Conservation (phyloP, 1,284 basidiomycete genomes). For the Trametes hirsuta region DNA sequence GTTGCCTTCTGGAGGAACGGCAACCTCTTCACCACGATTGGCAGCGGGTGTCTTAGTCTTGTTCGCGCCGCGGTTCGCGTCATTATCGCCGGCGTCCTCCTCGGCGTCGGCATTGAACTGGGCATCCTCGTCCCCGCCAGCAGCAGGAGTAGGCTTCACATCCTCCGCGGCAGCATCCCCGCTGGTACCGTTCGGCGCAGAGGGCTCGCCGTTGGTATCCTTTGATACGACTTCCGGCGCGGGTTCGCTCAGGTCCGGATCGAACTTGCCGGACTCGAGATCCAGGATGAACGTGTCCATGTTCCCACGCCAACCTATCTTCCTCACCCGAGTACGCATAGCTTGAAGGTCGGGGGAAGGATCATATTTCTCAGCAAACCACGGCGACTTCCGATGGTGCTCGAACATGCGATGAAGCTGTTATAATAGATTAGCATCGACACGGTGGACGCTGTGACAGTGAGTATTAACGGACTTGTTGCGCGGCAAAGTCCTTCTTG, state of each 20-base stretch:
- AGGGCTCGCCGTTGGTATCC: constrained; percentile 42
- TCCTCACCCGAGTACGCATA: constrained; percentile 76
- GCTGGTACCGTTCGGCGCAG: constrained; percentile 35
- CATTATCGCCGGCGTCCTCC: constrained; percentile 67
- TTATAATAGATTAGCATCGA: not conserved
- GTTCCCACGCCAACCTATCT: constrained; percentile 80
- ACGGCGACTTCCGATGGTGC: constrained; percentile 87
- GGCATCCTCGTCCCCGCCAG: constrained; percentile 37
- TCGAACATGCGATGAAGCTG: constrained; percentile 92
- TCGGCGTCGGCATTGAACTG: constrained; percentile 70
- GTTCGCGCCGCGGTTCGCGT: constrained; percentile 51
- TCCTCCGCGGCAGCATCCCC: constrained; percentile 46
- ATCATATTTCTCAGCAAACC: constrained; percentile 96
- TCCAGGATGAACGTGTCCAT: constrained; percentile 75
- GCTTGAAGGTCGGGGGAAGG: constrained; percentile 67
- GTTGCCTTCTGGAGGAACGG: constrained; percentile 78
- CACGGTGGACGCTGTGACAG: not conserved
- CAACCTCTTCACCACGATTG: constrained; percentile 73
- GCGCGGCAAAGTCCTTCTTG: constrained; percentile 83
- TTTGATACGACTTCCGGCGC: constrained; percentile 50
- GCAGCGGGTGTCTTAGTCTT: constrained; percentile 58
- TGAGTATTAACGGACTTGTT: constrained; percentile 66
- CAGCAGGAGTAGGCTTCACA: constrained; percentile 28
- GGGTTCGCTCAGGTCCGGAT: constrained; percentile 68
- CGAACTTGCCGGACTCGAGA: constrained; percentile 82